Conservation (phyloP, 2,329 filamentous ascomycete species). For the Colletotrichum tamarilloi region DNA sequence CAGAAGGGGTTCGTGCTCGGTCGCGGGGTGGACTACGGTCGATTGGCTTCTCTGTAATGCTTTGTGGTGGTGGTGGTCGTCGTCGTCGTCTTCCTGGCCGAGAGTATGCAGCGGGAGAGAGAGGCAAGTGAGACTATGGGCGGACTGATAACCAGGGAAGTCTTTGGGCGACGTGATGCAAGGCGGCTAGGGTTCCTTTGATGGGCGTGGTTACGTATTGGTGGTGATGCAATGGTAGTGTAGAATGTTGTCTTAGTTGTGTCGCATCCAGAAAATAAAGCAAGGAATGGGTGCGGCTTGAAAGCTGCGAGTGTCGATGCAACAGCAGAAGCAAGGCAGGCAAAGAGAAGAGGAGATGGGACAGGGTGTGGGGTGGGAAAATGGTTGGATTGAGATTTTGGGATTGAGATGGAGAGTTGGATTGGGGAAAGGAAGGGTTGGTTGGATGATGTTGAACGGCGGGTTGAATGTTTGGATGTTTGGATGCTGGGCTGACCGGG, state of each 20-base stretch:
- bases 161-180: not conserved
- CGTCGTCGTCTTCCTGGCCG: not conserved
- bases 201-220: not conserved
- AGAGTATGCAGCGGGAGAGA: not conserved
- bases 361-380: not conserved
- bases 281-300: not conserved
- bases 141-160: not conserved
- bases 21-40: not conserved
- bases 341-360: not conserved
- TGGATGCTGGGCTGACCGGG: too few species aligned
- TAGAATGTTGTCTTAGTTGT: not conserved
- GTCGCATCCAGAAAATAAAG: not conserved
- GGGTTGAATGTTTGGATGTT: not conserved
- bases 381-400: not conserved
- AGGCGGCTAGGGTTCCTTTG: not conserved
- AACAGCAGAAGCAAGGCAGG: not conserved
- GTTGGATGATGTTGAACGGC: not conserved
- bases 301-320: not conserved
- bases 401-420: not conserved
- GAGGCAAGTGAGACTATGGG: not conserved
- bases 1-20: conserved; percentile 25
- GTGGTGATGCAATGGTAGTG: not conserved
- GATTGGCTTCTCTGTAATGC: not conserved
- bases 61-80: not conserved
- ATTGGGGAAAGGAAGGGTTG: not conserved